Evolutionary conservation across 768 basidiomycete species (phyloP), one percentile per base, ranked within the genome.

Genomic region (Suillus clintonianus): DNA sequence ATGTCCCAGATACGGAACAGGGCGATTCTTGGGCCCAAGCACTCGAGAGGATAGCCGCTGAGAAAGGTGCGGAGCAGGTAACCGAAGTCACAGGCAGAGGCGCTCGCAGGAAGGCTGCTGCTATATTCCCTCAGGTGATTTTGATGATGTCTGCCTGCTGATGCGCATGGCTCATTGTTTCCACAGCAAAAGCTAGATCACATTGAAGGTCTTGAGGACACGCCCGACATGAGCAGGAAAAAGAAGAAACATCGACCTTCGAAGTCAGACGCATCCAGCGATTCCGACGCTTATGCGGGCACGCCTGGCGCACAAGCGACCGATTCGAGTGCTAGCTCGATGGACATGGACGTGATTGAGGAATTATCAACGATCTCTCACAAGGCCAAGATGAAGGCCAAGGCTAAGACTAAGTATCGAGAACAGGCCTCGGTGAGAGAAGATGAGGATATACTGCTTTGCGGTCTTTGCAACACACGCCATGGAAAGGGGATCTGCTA

Each of bases 1-100:
- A 78, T 7, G 69, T 80, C 4, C 72, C 72, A 2, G 79, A 78
- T 5, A 65, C 72, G 17, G 87, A 86, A 53, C 82, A 88, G 61
- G 82, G 79, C 36, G 89, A 94, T 73, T 92, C 93, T n/a, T 96
- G 94, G 95, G 84, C 89, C 13, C 83, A 85, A 60, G 86, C 92
- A 11, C 76, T 95, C 51, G 76, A 81, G 61, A 80, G 78, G 41
- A 81, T 83, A 59, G 80, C 78, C 58, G 76, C 79, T 15, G 76
- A 80, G 62, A 83, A 79, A 62, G 69, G 70, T 27, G 74, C 78
- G 68, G 73, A 74, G 32, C 72, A 81, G 62, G 85, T 83, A 50
- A 72, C 81, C 39, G 87, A 85, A 55, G 74, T 77, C 47, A 89
- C 87, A 3, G 93, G 92, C 50, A 86, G 92, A 68, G 91, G 92